Base-by-base conservation (phyloP, 306 rosid species). In the Gastrolobium villosum region DNA sequence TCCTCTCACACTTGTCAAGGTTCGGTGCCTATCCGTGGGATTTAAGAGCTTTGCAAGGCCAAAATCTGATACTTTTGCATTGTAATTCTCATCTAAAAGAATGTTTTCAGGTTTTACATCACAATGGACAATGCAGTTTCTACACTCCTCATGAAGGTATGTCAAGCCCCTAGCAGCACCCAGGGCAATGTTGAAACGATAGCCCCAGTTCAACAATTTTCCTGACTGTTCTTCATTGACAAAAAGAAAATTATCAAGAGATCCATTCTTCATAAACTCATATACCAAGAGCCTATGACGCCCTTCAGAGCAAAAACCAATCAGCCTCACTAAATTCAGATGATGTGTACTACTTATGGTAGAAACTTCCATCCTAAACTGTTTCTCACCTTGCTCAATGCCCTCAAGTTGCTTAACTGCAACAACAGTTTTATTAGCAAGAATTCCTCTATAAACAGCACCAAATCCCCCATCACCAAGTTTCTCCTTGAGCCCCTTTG, bases 351-450 rank as follows among this genome's bases (percentile, higher is more conserved):
- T 89, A 78, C 94, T 90, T 69, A 93, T 89, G 31, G 94, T 80
- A 10, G 94, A 90, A 75, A 93, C 96, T 83, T 93, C 98, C 96
- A 90, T 93, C 75, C 92, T 85, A 63, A 93, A 89, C 74, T 93
- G 94, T 74, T 84, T 93, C 78, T 93, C 98, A 41, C 98, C 96
- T 43, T 90, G 98, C 73, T 87, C 91, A 13, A 93, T 82, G 31
- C 98, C 96, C 85, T 93, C 98, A 5, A 93, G 98, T 79, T 85
- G 96, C 85, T 93, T 93, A 37, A 93, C 91, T 7, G 96, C 98
- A 70, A 89, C 88, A 76, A 89, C 90, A 10, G 94, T 84, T 79
- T 76, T 82, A 72, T 93, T 89, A 45, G 90, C 60, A 49, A 93
- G 94, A 78, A 69, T 36, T 32, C 93, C 98, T 71, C 77, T 85